Evolutionary conservation across 371 early-diverging fungal genomes (phyloP).

Genomic region (Mucor sp.): DNA sequence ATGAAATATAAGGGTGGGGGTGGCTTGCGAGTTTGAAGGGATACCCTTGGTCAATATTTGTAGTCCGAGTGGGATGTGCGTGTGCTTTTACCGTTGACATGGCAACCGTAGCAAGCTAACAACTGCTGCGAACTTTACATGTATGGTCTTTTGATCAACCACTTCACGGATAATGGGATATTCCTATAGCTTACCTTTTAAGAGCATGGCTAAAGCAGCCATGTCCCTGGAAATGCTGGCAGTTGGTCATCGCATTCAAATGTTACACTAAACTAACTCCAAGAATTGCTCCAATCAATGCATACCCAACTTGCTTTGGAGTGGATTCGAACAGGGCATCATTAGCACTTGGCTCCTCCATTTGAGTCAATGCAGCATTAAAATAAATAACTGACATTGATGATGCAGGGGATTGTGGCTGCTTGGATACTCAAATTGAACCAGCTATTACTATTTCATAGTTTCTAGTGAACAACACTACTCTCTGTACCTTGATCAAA

Average conservation of each 20-base stretch:
- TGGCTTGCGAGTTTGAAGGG: slow-evolving; percentile 8
- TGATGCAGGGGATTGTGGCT: neutral
- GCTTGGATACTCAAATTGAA: no score
- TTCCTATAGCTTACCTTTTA: no score
- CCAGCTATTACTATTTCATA: no score
- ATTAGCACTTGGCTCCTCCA: neutral
- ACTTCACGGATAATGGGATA: no score
- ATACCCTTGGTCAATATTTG: slow-evolving; percentile 6
- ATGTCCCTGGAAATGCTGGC: no score
- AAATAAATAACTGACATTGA: neutral
- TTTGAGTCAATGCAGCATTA: neutral
- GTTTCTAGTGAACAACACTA: no score
- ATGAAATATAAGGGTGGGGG: slow-evolving; percentile 3
- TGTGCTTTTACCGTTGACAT: neutral
- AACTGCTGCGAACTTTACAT: no score
- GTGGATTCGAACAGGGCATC: no score
- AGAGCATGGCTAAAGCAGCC: no score
- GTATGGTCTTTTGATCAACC: no score
- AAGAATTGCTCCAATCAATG: neutral
- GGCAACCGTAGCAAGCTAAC: no score
- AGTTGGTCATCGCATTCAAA: neutral
- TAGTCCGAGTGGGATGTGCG: neutral
- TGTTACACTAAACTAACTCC: neutral
- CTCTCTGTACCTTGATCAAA: neutral
- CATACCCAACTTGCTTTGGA: neutral